phyloP scores from a whole-genome alignment of 1,284 basidiomycete genomes.

The Cryptococcus sp. region DNA sequence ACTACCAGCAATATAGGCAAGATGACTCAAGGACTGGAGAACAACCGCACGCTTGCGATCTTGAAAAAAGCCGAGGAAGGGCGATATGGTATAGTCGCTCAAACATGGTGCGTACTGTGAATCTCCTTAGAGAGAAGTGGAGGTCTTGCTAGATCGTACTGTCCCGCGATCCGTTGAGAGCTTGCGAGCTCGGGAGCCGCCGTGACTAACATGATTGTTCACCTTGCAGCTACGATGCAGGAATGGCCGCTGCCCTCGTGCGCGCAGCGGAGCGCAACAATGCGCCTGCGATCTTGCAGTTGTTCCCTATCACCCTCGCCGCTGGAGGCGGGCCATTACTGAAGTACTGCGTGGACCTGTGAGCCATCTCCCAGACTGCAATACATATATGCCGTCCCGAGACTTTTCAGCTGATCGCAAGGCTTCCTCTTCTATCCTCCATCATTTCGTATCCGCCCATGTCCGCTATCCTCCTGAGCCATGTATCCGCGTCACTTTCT shows the following conservation, averaged over 20 bases:
- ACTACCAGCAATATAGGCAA: no score
- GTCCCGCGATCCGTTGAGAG: no score
- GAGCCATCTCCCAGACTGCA: constrained; percentile 4
- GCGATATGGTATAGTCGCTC: constrained; percentile 45
- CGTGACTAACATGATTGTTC: no score
- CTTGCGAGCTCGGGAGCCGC: no score
- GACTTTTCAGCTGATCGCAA: constrained; percentile 53
- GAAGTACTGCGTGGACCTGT: constrained; percentile 42
- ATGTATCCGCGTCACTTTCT: constrained; percentile 53
- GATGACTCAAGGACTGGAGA: constrained; percentile 28
- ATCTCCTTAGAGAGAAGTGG: neutral
- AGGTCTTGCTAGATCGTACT: neutral
- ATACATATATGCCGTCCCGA: constrained; percentile 1
- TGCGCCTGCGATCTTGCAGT: constrained; percentile 50
- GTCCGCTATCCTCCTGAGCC: neutral
- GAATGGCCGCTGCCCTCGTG: constrained; percentile 47
- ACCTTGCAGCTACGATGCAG: constrained; percentile 42
- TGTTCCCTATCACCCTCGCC: constrained; percentile 50
- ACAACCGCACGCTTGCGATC: constrained; percentile 52
- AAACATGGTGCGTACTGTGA: constrained; percentile 31
- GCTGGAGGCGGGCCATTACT: constrained; percentile 39
- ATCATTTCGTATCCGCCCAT: neutral
- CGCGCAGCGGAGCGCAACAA: constrained; percentile 47
- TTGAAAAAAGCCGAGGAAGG: constrained; percentile 50
- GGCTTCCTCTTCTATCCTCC: neutral